Evolutionary conservation across 1,139 yeast species (phyloP), one percentile per base, ranked within the genome.

Genomic region (Yamadazyma songkhlaensis): DNA sequence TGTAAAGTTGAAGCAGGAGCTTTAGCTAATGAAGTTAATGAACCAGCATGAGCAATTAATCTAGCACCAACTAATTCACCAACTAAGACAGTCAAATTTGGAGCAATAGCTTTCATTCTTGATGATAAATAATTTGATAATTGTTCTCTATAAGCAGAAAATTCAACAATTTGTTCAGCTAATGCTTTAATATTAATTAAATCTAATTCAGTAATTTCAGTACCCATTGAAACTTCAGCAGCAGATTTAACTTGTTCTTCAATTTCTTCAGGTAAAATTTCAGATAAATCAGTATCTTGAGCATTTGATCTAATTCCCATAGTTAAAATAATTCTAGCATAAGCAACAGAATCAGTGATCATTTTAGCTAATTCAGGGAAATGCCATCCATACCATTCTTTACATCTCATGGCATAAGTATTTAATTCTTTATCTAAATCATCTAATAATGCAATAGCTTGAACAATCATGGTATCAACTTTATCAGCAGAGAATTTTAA

Each of bases 331-430:
- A 89, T 86, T 74, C 94, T 84, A 43, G 95, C 95, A 62, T 81
- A 90, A 38, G 96, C 95, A 57, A 87, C 94, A 51, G 96, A 90
- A 67, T 92, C 98, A 52, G 88, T 83, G 47, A 89, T 92, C 63
- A 92, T 79, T 72, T 88, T 89, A 54, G 97, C 96, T 74, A 92
- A 81, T 72, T 92, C 98, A 42, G 98, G 98, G 81, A 92, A 92
- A 67, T 92, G 98, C 98, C 98, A 92, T 51, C 97, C 97, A 69
- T 92, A 92, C 98, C 98, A 92, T 72, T 92, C 98, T 77, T 92
- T 92, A 59, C 87, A 90, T 74, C 98, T 84, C 98, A 92, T 92
- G 47, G 97, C 92, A 66, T 86, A 92, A 42, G 97, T 92, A 72
- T 92, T 92, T 63, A 92, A 81, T 60, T 92, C 98, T 72, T 92